These are phyloP conservation scores for Nakazawaea pomicola DNA, from an alignment of 805 yeast genomes.

Conservation along the genomic window DNA sequence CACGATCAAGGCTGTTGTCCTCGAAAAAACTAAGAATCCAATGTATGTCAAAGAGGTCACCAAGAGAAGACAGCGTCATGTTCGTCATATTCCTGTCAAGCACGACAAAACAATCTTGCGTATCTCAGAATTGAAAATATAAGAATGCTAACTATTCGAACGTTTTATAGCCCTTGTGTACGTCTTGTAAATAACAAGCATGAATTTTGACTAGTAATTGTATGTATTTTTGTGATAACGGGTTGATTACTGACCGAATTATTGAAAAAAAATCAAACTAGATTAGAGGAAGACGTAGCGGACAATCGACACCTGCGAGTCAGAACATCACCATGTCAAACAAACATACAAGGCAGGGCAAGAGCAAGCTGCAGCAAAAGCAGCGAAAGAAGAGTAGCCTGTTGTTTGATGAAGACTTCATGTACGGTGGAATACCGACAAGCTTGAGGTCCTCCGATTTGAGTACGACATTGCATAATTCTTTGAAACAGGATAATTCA, in stretches of 20 bases:
- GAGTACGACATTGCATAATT: slow-evolving; percentile 4
- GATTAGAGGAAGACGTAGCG: neutral
- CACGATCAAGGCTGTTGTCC: slow-evolving; percentile 67
- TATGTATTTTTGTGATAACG: too few relatives aligned
- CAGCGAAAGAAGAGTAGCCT: neutral
- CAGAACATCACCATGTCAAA: slow-evolving; percentile 7
- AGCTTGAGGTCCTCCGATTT: slow-evolving; percentile 8
- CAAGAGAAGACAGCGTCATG: slow-evolving; percentile 75
- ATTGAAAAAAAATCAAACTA: too few relatives aligned
- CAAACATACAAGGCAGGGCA: neutral
- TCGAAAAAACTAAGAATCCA: slow-evolving; percentile 83
- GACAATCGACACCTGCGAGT: neutral
- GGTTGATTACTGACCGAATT: too few relatives aligned
- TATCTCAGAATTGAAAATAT: slow-evolving; percentile 65
- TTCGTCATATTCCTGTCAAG: slow-evolving; percentile 59
- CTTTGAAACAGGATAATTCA: slow-evolving; percentile 2
- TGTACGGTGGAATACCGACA: slow-evolving; percentile 7
- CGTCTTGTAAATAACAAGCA: slow-evolving; percentile 3
- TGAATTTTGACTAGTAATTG: too few relatives aligned
- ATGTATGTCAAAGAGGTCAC: slow-evolving; percentile 69
- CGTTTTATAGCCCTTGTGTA: too few relatives aligned
- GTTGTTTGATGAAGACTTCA: neutral
- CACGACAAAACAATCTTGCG: slow-evolving; percentile 74
- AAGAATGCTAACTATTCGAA: too few relatives aligned
- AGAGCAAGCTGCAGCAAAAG: neutral